Conservation (phyloP, 768 basidiomycete genomes). For the Lenzites betulinus region DNA sequence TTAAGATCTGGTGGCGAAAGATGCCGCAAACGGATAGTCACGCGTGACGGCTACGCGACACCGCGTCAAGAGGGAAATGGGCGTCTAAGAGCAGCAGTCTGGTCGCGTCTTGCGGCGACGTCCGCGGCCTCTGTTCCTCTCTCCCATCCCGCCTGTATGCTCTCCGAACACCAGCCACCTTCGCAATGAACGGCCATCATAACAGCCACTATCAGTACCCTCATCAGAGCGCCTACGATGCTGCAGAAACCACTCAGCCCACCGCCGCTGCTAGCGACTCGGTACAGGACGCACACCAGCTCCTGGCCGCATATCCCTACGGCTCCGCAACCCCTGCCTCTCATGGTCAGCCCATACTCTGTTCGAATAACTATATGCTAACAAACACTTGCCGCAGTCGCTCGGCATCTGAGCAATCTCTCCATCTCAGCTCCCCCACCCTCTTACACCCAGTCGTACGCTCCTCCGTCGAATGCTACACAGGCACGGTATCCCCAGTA, state of each 20-base stretch:
- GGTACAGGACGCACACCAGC: constrained; percentile 66
- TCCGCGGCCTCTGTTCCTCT: background rate
- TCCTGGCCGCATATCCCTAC: constrained; percentile 70
- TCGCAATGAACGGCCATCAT: constrained; percentile 10
- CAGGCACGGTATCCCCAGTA: constrained; percentile 54
- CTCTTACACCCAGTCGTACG: constrained; percentile 61
- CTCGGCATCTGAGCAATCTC: constrained; percentile 64
- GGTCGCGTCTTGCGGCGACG: constrained; percentile 20
- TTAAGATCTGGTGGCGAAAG: no score
- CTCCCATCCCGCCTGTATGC: background rate
- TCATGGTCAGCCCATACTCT: constrained; percentile 53
- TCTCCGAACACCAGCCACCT: background rate
- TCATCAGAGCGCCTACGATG: background rate
- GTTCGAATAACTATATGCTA: constrained; percentile 18
- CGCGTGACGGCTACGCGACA: constrained; percentile 21
- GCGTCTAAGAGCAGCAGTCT: constrained; percentile 14
- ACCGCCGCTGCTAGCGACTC: constrained; percentile 42
- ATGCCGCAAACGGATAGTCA: no score
- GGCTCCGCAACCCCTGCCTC: constrained; percentile 77
- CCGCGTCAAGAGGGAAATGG: constrained; percentile 14
- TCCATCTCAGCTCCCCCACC: constrained; percentile 61
- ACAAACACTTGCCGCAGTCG: constrained; percentile 43
- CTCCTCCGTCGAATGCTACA: constrained; percentile 31
- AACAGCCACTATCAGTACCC: background rate
- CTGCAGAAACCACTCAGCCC: background rate